Base-by-base conservation (phyloP, 768 basidiomycete species). In the Pisolithus tinctorius region DNA sequence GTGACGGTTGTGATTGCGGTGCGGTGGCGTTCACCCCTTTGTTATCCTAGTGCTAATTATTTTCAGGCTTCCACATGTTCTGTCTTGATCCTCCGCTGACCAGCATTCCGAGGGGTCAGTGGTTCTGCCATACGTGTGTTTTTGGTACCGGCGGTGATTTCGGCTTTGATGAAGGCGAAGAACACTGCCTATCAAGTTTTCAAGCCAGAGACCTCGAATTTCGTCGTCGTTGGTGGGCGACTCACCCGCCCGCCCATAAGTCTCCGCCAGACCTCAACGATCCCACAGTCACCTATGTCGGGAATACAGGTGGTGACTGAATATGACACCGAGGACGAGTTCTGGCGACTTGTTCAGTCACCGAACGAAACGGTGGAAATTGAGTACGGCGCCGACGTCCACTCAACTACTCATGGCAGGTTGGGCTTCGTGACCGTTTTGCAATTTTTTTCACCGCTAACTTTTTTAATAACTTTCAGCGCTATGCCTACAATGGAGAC, bases 361-460 rank as follows among this genome's bases (percentile, higher is more conserved):
- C 79, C 82, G 50, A 74, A 78, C 40, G 94, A 98, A 64, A 94
- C 91, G 0, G 93, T 99, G 16, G 96, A 99, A 67, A 86, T 98
- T 31, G 96, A 99, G 69, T 99, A 99, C 64, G 96, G 96, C n/a
- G 96, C 96, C 1, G 96, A 99, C 67, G 87, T 99, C 31, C 94
- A 97, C 69, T n/a, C 93, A 8, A 94, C 93, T 1, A 95, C 90
- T 7, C 93, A 97, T 60, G 95, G 95, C 69, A 97, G 93, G 93
- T 94, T 67, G 54, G 79, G 63, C 36, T 20, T n/a, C 37, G 43
- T 29, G 48, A 55, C 48, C 23, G 8, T 30, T 55, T 47, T 52
- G 51, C 50, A 40, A n/a, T 51, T 55, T 45, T 60, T 65, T 55
- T n/a, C 53, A 60, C 67, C 61, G 63, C 57, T 69, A 30, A 55